Evolutionary conservation across 2,329 filamentous ascomycete genomes (phyloP), one percentile per base, ranked within the genome.

Genomic region (Erysiphe neolycopersici): DNA sequence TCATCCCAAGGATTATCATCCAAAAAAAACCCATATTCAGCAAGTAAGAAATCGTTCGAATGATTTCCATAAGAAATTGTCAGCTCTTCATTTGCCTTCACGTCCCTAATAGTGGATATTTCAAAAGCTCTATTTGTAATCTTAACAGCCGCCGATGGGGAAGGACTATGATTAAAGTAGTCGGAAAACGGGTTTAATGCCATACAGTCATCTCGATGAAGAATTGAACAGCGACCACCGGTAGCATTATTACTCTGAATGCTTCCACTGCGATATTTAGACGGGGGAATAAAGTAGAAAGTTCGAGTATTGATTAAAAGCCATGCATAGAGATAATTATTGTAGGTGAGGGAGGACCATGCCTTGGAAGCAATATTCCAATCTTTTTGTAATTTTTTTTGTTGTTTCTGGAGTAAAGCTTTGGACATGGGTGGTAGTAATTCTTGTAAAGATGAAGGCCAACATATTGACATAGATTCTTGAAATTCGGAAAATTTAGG

Each of bases 101-200:
- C 74, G 0, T 60, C 53, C 1, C 61, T 40, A 80, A 63, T 19
- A 61, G 64, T 59, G 73, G 35, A 32, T 3, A 45, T 29, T n/a
- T 11, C 22, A 14, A 38, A 43, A 17, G 36, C 16, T 13, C 14
- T 35, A 6, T 17, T 19, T 13, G 38, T 36, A 4, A 36, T 16
- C 14, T 43, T 4, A 10, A 42, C 44, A 13, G 16, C 18, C 12
- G 39, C 29, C 17, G 31, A 31, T 17, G 42, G 42, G 76, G 13
- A 65, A 64, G 65, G 59, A 5, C 61, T 55, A 41, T 71, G 68
- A 48, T 71, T 84, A 62, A 83, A 76, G 44, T 79, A 70, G 56
- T 84, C 79, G 1, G 76, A 72, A 32, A 80, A 74, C 0, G 79
- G 79, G 56, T 75, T 76, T 50, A 82, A 65, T 10, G 71, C 71